Conservation (phyloP, 371 early-diverging fungal genomes). For the Saksenaea vasiformis region DNA sequence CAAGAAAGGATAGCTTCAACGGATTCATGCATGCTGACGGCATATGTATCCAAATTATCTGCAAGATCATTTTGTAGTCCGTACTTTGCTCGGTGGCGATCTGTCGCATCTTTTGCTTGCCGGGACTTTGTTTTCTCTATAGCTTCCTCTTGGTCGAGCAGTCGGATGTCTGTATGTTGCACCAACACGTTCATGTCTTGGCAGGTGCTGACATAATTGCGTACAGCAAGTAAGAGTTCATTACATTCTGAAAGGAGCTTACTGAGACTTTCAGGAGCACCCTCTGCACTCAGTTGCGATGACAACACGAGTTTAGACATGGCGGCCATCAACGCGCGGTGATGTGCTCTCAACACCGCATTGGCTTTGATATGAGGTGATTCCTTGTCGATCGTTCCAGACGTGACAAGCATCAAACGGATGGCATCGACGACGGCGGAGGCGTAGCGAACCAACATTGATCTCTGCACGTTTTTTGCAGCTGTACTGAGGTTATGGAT, state of each 20-base stretch:
- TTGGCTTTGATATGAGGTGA: conserved; percentile 64
- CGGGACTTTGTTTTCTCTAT: not conserved
- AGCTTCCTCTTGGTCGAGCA: conserved; percentile 10
- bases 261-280: conserved; percentile 31
- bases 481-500: conserved; percentile 66
- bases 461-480: conserved; percentile 50
- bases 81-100: conserved; percentile 19
- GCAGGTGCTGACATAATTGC: conserved; percentile 78
- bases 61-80: conserved; percentile 29
- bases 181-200: conserved; percentile 68
- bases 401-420: conserved; percentile 80
- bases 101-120: not conserved
- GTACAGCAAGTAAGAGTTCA: conserved; percentile 74
- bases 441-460: conserved; percentile 51
- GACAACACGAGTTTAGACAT: conserved; percentile 83
- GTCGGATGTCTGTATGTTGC: conserved; percentile 46
- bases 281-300: conserved; percentile 78
- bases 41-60: conserved; percentile 39
- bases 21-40: conserved; percentile 38
- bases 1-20: conserved; percentile 33
- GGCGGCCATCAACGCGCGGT: conserved; percentile 78
- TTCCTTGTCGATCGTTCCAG: conserved; percentile 75
- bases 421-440: conserved; percentile 73
- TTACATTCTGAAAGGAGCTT: conserved; percentile 36
- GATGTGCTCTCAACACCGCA: conserved; percentile 67